phyloP scores from a whole-genome alignment of 2,329 filamentous ascomycete species.

The Alternaria conjuncta region DNA sequence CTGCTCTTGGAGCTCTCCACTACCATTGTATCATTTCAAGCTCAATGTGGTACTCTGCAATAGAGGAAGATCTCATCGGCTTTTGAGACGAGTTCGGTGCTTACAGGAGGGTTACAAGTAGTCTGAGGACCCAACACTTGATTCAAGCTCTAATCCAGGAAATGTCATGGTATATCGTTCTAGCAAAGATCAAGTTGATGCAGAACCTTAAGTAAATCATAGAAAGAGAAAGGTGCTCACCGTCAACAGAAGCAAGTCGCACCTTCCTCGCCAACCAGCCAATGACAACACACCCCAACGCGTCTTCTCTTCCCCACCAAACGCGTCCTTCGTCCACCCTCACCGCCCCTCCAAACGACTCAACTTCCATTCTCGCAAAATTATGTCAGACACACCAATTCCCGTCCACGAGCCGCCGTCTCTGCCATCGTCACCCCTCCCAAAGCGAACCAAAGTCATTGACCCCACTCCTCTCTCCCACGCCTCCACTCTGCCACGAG shows the following conservation, averaged over 20 bases:
- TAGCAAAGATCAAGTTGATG: not conserved
- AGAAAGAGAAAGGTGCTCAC: not conserved
- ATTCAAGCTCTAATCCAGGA: not conserved
- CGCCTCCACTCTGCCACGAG: constrained; percentile 32
- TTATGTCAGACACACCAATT: constrained; percentile 38
- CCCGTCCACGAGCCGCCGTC: constrained; percentile 57
- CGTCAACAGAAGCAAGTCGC: not conserved
- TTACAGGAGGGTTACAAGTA: not conserved
- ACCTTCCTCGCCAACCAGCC: constrained; percentile 3
- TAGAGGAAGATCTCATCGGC: not conserved
- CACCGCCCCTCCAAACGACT: constrained; percentile 21
- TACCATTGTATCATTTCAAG: not conserved
- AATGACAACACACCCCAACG: constrained; percentile 7
- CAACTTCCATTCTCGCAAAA: constrained; percentile 2
- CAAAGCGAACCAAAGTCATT: constrained; percentile 78
- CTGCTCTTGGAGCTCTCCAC: not conserved
- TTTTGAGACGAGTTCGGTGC: not conserved
- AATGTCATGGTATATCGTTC: not conserved
- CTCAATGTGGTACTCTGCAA: not conserved
- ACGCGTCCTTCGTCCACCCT: constrained; percentile 8
- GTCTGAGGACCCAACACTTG: not conserved
- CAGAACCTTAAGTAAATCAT: not conserved
- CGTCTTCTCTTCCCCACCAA: constrained; percentile 6
- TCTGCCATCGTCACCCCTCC: constrained; percentile 73
- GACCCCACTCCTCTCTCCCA: constrained; percentile 47